phyloP scores from a whole-genome alignment of 164 flowering plant species.

The Piper longum region DNA sequence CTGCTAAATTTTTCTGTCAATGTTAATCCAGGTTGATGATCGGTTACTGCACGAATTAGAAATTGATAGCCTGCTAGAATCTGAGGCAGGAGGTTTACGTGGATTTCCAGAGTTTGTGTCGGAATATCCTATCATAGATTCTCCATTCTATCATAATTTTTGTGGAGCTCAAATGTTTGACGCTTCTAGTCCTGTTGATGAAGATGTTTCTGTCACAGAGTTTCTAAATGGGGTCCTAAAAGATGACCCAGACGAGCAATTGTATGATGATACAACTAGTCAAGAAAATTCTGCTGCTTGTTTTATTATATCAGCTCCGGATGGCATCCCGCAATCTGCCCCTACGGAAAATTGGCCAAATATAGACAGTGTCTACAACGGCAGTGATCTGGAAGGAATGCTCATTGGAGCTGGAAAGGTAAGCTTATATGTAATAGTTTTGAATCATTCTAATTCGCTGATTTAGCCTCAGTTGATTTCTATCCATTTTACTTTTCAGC shows the following conservation, averaged over 20 bases:
- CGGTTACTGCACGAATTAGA: constrained; percentile 5
- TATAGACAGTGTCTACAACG: background rate
- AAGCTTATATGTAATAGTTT: background rate
- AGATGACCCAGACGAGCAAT: constrained; percentile 15
- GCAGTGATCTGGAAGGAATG: background rate
- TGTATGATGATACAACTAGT: constrained; percentile 8
- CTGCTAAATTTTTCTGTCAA: background rate
- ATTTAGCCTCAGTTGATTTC: background rate
- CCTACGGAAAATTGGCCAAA: background rate
- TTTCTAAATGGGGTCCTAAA: constrained; percentile 26
- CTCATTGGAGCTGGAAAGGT: background rate
- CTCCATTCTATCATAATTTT: constrained; percentile 13
- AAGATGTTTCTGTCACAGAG: constrained; percentile 14
- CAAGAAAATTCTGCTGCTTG: background rate
- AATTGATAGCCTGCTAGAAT: constrained; percentile 1
- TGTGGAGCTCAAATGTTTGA: constrained; percentile 6
- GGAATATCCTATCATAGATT: constrained; percentile 12
- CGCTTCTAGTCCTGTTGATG: constrained; percentile 23
- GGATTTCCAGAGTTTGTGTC: constrained; percentile 18
- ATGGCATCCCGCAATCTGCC: background rate
- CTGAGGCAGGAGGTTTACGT: constrained; percentile 12
- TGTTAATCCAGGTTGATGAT: constrained; percentile 15
- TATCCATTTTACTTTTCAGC: background rate
- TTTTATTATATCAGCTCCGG: background rate
- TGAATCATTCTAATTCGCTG: background rate